Evolutionary conservation across 2,329 filamentous ascomycete species (phyloP), one percentile per base, ranked within the genome.

Genomic region (Didymella pomorum): DNA sequence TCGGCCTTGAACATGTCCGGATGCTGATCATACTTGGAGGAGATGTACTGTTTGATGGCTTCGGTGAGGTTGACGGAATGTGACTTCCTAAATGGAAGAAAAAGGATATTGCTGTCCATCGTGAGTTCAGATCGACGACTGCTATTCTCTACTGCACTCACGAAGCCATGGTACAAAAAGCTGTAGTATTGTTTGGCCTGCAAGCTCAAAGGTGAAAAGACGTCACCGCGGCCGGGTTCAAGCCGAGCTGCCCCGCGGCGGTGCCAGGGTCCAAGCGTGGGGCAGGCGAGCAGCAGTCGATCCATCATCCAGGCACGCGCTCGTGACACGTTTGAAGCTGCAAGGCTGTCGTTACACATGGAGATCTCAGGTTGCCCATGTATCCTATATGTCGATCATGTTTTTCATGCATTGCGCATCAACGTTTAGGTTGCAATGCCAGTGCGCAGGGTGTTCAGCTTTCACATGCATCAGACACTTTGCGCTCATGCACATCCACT

Each of bases 1-100:
- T 99, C 95, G 64, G 91, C 86, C 63, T 87, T 87, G 79, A 99
- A 99, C 89, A 97, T 96, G 78, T 97, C 93, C 31, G 95, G 94
- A 75, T 97, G 94, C 76, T 99, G 95, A 78, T 98, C 94, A 89
- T 98, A 98, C 84, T 98, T 97, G 78, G 87, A 89, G 61, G 93
- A 96, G 72, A 99, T 98, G 81, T 99, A 98, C 75, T 95, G 89
- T 65, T 91, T 92, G 75, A 99, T 93, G 48, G 93, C 90, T 61
- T 87, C 83, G 54, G 91, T 90, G 61, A 98, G 85, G 58, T 89
- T 90, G 39, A 97, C 83, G 56, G 89, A 84, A 64, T 90, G 87
- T 50, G 93, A 94, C 74, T 89, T 91, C 69, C 94, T 92, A 79
- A 98, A 98, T 9, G 94, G 93, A 62, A 97, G 83, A 74, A 89